Base-by-base conservation (phyloP, 1,284 basidiomycete species). In the Mycena sp. region DNA sequence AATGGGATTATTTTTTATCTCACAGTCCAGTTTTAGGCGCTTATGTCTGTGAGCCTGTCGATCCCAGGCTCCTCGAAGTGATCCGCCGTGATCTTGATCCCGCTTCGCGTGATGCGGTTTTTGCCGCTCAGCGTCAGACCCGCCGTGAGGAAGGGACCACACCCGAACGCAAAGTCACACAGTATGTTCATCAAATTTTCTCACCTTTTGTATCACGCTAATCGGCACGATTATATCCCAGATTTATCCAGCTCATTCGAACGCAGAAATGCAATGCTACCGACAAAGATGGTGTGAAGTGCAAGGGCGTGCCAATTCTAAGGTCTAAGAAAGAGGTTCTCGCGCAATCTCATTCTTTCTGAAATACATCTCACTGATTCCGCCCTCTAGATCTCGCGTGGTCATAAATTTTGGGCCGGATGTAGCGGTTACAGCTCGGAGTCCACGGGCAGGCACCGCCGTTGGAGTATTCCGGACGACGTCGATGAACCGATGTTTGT, bases 111-210 rank as follows among this genome's bases (percentile, higher is more conserved):
- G 50, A 64, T 38, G 50, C 57, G 0, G 38, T 64, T 1, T 56
- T 54, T 21, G 44, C 51, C 21, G 57, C 57, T 28, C 61, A 63
- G 19, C 49, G 38, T 16, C 53, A 63, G 30, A 56, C 61, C 5
- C 54, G 61, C 4, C 55, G 61, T 1, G 40, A 43, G 12, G 45
- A 57, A 2, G 61, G 60, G 6, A 53, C 55, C 0, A 58, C 61
- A 2, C 19, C 38, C 4, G 55, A 63, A 23, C 41, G 37, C 3
- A 49, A 29, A 19, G 61, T 35, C 19, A 28, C 56, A 4, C 35
- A 63, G 55, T 63, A 41, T 2, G 44, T 51, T 11, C 14, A 32
- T 21, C 6, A 5, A 21, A 41, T 19, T 9, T 26, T n/a, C 17
- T 38, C 16, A 19, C 5, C 16, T 32, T 21, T 19, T n/a, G 19